These are phyloP conservation scores for Mortierella sp. DNA, from an alignment of 371 early-diverging fungal species.

Conservation along the genomic window DNA sequence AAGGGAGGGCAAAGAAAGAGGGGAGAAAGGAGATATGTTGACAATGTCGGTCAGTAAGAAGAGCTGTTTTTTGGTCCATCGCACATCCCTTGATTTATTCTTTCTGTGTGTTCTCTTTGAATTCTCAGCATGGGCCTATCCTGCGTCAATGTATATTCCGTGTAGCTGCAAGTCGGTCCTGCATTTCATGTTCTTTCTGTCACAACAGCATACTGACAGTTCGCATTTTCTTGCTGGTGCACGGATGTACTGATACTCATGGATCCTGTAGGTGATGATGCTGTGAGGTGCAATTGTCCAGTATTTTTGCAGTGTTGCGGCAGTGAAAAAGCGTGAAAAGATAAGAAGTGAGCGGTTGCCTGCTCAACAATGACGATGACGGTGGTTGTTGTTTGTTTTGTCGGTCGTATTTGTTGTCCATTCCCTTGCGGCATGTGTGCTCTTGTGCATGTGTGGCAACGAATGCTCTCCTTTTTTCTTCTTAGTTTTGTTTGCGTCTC, in stretches of 20 bases:
- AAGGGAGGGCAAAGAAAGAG: neutral
- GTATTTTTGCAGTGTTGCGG: neutral
- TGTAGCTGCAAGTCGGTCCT: neutral
- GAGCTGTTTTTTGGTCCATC: neutral
- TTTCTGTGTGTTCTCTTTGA: neutral
- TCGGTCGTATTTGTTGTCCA: neutral
- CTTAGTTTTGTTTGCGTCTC: neutral
- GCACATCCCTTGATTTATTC: neutral
- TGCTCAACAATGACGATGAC: conserved; percentile 8
- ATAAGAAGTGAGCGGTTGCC: neutral
- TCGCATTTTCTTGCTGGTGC: neutral
- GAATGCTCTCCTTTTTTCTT: conserved; percentile 1
- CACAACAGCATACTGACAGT: neutral
- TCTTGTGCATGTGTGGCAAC: neutral
- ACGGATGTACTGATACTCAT: neutral
- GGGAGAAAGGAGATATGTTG: neutral
- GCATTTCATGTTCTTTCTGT: neutral
- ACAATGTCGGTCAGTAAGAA: neutral
- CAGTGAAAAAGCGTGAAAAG: neutral
- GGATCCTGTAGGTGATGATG: neutral
- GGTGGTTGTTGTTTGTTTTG: neutral
- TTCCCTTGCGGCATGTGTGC: neutral
- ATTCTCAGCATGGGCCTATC: neutral
- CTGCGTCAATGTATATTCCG: neutral
- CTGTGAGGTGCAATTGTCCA: neutral